Percentiles rank a stretch among this genome's conserved stretches.
These are phyloP conservation scores for Didymella pinodella DNA, from an alignment of 2,329 filamentous ascomycete genomes.

Conservation along the genomic window DNA sequence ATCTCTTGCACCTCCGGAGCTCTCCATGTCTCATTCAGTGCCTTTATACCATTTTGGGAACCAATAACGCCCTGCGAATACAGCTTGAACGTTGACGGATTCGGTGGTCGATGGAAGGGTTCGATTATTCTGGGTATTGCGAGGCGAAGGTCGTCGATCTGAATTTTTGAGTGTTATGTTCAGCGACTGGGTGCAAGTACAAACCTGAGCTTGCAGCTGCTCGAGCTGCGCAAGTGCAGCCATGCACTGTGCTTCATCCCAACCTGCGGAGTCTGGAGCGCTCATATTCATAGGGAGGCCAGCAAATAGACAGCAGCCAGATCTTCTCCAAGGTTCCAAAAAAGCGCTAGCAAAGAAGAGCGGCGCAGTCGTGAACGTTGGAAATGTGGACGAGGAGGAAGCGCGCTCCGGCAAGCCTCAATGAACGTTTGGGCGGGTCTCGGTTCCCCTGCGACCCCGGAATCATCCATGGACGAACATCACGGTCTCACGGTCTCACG, in stretches of 20 bases:
- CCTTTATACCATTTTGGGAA: slow-evolving; percentile 49
- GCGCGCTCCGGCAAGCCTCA: slow-evolving; percentile 1
- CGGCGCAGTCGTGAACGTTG: slow-evolving; percentile 17
- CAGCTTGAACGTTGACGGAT: slow-evolving; percentile 48
- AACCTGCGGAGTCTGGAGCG: slow-evolving; percentile 28
- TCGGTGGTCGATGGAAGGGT: slow-evolving; percentile 46
- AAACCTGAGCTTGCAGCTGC: slow-evolving; percentile 54
- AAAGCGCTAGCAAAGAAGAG: neutral
- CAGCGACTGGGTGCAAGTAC: neutral
- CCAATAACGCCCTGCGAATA: slow-evolving; percentile 50
- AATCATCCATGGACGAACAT: slow-evolving; percentile 1
- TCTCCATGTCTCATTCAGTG: slow-evolving; percentile 51
- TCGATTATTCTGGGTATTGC: slow-evolving; percentile 54
- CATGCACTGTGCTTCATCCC: slow-evolving; percentile 53
- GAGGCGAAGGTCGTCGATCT: slow-evolving; percentile 55
- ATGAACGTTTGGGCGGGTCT: slow-evolving; percentile 22
- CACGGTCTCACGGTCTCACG: slow-evolving; percentile 28
- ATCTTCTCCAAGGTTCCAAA: neutral
- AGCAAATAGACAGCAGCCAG: neutral
- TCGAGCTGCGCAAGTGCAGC: slow-evolving; percentile 56
- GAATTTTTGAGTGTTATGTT: slow-evolving; percentile 14
- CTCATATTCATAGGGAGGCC: slow-evolving; percentile 25
- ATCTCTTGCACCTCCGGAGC: slow-evolving; percentile 47
- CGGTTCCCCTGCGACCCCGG: slow-evolving; percentile 14
- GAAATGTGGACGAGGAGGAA: slow-evolving; percentile 13